Conservation (phyloP, 2,329 filamentous ascomycete species). For the Parasarocladium wereldwijsianum region DNA sequence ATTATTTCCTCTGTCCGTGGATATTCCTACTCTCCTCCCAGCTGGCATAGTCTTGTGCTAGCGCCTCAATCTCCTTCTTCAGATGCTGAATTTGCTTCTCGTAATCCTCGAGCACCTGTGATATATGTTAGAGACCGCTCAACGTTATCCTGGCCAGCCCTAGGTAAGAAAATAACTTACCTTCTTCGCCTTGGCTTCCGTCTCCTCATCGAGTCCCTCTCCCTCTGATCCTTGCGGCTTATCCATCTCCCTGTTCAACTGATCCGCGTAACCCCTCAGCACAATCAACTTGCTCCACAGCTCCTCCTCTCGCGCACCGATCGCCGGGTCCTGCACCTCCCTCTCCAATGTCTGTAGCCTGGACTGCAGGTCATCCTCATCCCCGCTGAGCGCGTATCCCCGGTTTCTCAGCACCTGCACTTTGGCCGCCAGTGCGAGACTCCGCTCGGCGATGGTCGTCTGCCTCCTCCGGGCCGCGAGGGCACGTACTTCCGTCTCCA, state of each 20-base stretch:
- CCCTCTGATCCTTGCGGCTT: conserved; percentile 43
- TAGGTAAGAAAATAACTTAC: conserved; percentile 27
- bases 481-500: conserved; percentile 59
- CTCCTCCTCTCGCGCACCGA: conserved; percentile 66
- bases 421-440: conserved; percentile 59
- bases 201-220: conserved; percentile 51
- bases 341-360: conserved; percentile 57
- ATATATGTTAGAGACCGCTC: no score
- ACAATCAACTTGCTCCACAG: conserved; percentile 72
- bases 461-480: conserved; percentile 61
- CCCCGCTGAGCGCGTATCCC: conserved; percentile 64
- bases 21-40: conserved; percentile 35
- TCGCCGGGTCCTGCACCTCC: conserved; percentile 56
- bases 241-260: conserved; percentile 60
- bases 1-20: background rate
- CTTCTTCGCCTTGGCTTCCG: conserved; percentile 60
- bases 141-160: conserved; percentile 1
- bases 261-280: conserved; percentile 56
- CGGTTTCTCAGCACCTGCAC: conserved; percentile 70
- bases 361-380: conserved; percentile 64
- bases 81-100: conserved; percentile 67
- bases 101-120: conserved; percentile 69
- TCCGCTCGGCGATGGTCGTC: conserved; percentile 56
- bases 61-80: conserved; percentile 53
- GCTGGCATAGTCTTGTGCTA: conserved; percentile 40